Percentiles rank a stretch among this genome's conserved stretches.
phyloP scores from a whole-genome alignment of 331 rosid species.

The Arachis monticola region DNA sequence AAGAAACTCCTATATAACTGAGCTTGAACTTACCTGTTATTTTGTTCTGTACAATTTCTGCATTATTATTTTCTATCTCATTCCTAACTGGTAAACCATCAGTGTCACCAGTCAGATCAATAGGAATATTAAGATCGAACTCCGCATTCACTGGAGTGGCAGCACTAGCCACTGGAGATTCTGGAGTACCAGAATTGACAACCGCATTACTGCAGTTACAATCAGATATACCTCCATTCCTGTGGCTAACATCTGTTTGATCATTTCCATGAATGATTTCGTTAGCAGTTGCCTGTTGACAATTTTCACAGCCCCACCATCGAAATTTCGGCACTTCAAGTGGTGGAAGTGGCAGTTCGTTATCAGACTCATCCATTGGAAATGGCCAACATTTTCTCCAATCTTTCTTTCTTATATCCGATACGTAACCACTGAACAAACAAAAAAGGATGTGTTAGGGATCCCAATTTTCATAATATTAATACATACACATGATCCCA shows the following conservation, averaged over 20 bases:
- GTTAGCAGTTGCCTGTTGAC: conserved; percentile 49
- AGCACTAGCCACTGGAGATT: conserved; percentile 38
- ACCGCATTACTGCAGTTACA: conserved; percentile 16
- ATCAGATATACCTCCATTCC: conserved; percentile 35
- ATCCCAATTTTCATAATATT: conserved; percentile 30
- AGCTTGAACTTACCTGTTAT: conserved; percentile 46
- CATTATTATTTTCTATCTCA: conserved; percentile 43
- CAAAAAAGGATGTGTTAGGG: conserved; percentile 18
- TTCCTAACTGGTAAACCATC: conserved; percentile 30
- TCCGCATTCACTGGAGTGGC: conserved; percentile 32
- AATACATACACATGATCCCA: background rate
- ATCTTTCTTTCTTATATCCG: conserved; percentile 65
- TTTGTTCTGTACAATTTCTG: conserved; percentile 32
- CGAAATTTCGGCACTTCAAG: conserved; percentile 58
- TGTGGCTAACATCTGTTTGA: conserved; percentile 9
- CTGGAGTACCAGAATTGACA: conserved; percentile 42
- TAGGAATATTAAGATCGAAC: conserved; percentile 38
- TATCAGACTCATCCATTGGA: conserved; percentile 47
- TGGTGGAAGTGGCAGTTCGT: conserved; percentile 51
- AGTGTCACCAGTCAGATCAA: conserved; percentile 21
- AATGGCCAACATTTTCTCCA: conserved; percentile 76
- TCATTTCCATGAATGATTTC: conserved; percentile 34
- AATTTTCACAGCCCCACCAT: conserved; percentile 58
- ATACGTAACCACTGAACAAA: conserved; percentile 67
- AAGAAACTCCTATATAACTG: conserved; percentile 25